phyloP scores from a whole-genome alignment of 129 eudicot genomes.

The Pseudognaphalium luteoalbum region DNA sequence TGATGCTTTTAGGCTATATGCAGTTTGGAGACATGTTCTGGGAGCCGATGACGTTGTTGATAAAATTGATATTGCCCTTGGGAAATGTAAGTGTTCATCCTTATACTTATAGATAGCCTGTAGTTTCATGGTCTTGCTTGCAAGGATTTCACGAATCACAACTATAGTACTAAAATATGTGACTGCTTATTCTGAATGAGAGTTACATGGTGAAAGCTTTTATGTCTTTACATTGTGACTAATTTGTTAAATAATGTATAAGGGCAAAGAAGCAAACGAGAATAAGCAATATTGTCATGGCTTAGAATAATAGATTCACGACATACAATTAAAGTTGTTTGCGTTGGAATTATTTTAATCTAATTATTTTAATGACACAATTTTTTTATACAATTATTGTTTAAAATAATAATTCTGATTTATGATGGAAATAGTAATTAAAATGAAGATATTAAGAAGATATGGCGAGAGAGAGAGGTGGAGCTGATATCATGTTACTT shows the following conservation, averaged over 20 bases:
- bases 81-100: slow-evolving; percentile 65
- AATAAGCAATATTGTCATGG: slow-evolving; percentile 4
- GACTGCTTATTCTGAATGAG: not conserved
- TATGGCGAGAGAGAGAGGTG: not conserved
- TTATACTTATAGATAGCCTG: slow-evolving; percentile 6
- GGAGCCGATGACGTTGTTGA: slow-evolving; percentile 77
- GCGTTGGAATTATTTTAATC: not conserved
- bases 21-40: slow-evolving; percentile 99
- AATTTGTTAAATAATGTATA: too few species aligned
- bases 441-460: not conserved
- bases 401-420: not conserved
- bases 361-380: not conserved
- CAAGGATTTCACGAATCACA: not conserved
- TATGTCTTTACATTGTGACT: slow-evolving; percentile 6
- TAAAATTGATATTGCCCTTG: slow-evolving; percentile 79
- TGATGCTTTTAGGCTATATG: slow-evolving; percentile 35
- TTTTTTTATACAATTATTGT: not conserved
- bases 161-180: slow-evolving; percentile 12
- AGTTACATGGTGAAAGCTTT: slow-evolving; percentile 11
- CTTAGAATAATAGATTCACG: not conserved
- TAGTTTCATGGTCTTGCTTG: slow-evolving; percentile 1
- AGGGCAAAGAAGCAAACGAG: not conserved
- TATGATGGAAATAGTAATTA: not conserved
- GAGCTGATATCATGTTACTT: slow-evolving; percentile 4
- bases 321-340: too few species aligned